Evolutionary conservation across 2,329 filamentous ascomycete species (phyloP).

Genomic region (Juglanconis juglandina): DNA sequence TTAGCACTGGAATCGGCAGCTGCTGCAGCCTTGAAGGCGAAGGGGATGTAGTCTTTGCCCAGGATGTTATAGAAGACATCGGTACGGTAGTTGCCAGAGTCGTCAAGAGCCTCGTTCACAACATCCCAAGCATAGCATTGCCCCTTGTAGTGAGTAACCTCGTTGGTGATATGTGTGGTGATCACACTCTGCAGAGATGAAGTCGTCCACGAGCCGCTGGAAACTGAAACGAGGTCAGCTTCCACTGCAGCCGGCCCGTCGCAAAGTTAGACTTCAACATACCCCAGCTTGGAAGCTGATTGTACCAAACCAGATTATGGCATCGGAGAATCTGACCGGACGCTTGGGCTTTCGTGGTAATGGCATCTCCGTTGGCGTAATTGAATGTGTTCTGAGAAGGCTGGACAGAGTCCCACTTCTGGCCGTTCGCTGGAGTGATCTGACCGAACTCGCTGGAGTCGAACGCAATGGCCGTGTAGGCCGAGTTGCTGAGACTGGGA

Average conservation of each 20-base stretch:
- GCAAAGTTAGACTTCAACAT: constrained; percentile 3
- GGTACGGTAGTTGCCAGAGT: constrained; percentile 52
- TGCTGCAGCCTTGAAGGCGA: constrained; percentile 55
- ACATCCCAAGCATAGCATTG: constrained; percentile 64
- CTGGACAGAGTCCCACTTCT: constrained; percentile 65
- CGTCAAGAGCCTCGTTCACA: constrained; percentile 59
- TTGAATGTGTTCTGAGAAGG: constrained; percentile 53
- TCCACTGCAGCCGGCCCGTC: not conserved
- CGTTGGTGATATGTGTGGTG: constrained; percentile 58
- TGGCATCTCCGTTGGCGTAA: constrained; percentile 54
- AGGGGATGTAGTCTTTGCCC: constrained; percentile 54
- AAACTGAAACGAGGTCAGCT: constrained; percentile 15
- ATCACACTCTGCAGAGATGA: constrained; percentile 50
- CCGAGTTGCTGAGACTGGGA: constrained; percentile 46
- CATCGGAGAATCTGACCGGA: constrained; percentile 56
- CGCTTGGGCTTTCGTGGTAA: constrained; percentile 43
- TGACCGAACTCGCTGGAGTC: constrained; percentile 59
- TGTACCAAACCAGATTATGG: constrained; percentile 56
- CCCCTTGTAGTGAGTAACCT: constrained; percentile 48
- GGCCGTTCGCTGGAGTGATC: constrained; percentile 61
- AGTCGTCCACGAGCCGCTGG: constrained; percentile 50
- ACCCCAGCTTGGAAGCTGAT: constrained; percentile 51
- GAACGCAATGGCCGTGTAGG: constrained; percentile 55
- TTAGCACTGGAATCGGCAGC: constrained; percentile 48
- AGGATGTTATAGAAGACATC: constrained; percentile 53